Base-by-base conservation (phyloP, 2,329 filamentous ascomycete species). In the Diaporthe sp. region DNA sequence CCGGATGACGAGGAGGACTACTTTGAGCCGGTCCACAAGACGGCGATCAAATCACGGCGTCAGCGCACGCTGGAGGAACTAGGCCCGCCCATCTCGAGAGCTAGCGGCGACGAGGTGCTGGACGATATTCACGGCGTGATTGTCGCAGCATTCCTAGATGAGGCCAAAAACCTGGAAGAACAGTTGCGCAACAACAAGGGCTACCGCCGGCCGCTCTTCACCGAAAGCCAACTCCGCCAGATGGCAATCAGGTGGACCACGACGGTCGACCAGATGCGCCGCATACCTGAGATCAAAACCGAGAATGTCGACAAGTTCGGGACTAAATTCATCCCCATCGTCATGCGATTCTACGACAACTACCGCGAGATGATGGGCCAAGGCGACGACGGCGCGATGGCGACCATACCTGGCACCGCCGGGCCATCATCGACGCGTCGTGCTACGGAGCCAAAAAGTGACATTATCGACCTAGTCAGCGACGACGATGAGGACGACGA, bases 181-280 rank as follows among this genome's bases (percentile, higher is more conserved):
- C 85, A 87, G 1, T 86, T 96, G 34, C 89, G 93, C 79, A 90
- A 91, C 77, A 86, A 86, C 34, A 90, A 90, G 70, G 86, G 87
- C 6, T 83, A 93, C 44, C 88, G 90, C 12, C 86, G 87, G 31
- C 88, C 89, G 5, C 85, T 93, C 0, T 97, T 97, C 81, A 92
- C 91, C 0, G 92, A 95, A 76, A 88, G 87, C 31, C 88, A 94
- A 19, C 88, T 95, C 70, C 90, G 92, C 49, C 90, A 93, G 78
- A 96, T 97, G 93, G 92, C 90, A 17, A 90, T 95, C 68, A 84
- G 87, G 46, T 93, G 94, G 87, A 94, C 94, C 0, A 87, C 86
- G 10, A 90, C 87, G 12, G 80, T 91, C 13, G 88, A 90, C 22
- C 86, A 91, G 75, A 94, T 97, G 91, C 85, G 84, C 44, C 83